Evolutionary conservation across 306 rosid genomes (phyloP), one percentile per base, ranked within the genome.

Genomic region (Vigna radiata): DNA sequence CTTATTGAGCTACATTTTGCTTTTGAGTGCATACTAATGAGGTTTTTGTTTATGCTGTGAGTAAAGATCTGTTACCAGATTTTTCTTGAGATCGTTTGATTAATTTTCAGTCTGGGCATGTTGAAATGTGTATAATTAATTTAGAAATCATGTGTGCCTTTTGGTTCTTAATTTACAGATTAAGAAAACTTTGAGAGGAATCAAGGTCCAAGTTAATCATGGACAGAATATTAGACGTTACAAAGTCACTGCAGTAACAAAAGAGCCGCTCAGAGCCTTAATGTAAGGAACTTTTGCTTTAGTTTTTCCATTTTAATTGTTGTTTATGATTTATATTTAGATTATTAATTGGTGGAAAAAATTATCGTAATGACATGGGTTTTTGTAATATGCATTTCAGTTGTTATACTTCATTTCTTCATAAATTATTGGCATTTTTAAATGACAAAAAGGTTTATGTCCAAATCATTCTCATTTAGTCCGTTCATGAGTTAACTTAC

Each of bases 181-280:
- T 25, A 88, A 70, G 61, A 92, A 16, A 27, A 82, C 83, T 2
- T 55, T 95, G 76, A 87, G 25, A 71, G 92, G 89, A 18, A 3
- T 92, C 0, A 90, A 70, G 81, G 89, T 95, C 0, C 70, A 46
- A 31, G 4, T 86, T 7, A 23, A 1, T 2, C 77, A 79, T 27
- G 66, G 77, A 4, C 69, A n/a, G 2, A 5, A n/a, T 15, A 33
- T 17, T 0, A 83, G 76, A 65, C 73, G 80, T 2, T 81, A 86
- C 63, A 89, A 39, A 65, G 72, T 95, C 36, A 41, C 80, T 7
- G 93, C 89, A 4, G 4, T 92, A 0, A 59, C 99, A 0, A 39
- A 6, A 53, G 86, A 86, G 37, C 92, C 97, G 0, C 50, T 88
- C 1, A 31, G 62, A 54, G 54, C 69, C 19, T 44, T 95, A 47